These are phyloP conservation scores for Trametes cinnabarina DNA, from an alignment of 768 basidiomycete genomes.

Conservation along the genomic window DNA sequence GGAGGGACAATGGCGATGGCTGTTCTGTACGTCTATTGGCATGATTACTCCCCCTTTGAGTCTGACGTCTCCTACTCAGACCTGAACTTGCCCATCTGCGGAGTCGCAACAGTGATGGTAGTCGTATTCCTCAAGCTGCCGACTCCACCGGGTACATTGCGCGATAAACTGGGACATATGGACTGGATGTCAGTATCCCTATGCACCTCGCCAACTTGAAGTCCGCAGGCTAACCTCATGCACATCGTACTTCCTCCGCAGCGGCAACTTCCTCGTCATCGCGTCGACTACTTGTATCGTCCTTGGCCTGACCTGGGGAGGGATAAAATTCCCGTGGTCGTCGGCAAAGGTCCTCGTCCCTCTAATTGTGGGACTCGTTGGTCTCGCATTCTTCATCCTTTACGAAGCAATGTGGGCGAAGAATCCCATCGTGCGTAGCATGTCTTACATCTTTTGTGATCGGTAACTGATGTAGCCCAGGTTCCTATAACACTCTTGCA, in stretches of 20 bases:
- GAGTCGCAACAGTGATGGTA: background rate
- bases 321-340: constrained; percentile 34
- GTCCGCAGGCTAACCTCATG: too few relatives aligned
- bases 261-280: constrained; percentile 25
- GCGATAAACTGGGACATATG: constrained; percentile 25
- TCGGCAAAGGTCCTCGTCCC: constrained; percentile 24
- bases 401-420: constrained; percentile 28
- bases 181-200: too few relatives aligned
- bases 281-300: constrained; percentile 9
- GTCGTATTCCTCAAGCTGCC: constrained; percentile 18
- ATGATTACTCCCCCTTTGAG: too few relatives aligned
- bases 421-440: constrained; percentile 22
- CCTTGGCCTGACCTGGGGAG: constrained; percentile 34
- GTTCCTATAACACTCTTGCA: constrained; percentile 27
- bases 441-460: too few relatives aligned
- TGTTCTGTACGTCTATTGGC: constrained; percentile 13
- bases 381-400: constrained; percentile 27
- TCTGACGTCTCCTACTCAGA: background rate
- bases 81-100: constrained; percentile 6
- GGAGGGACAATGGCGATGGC: constrained; percentile 12
- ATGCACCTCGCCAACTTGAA: too few relatives aligned
- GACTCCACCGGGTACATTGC: constrained; percentile 10
- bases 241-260: too few relatives aligned
- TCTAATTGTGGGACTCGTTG: constrained; percentile 4
- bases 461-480: too few relatives aligned